A percentile compares a stretch with the other conserved stretches of the same genome.
Evolutionary conservation across 257 asterid genomes (phyloP).

Genomic region (Solanum dulcamara): DNA sequence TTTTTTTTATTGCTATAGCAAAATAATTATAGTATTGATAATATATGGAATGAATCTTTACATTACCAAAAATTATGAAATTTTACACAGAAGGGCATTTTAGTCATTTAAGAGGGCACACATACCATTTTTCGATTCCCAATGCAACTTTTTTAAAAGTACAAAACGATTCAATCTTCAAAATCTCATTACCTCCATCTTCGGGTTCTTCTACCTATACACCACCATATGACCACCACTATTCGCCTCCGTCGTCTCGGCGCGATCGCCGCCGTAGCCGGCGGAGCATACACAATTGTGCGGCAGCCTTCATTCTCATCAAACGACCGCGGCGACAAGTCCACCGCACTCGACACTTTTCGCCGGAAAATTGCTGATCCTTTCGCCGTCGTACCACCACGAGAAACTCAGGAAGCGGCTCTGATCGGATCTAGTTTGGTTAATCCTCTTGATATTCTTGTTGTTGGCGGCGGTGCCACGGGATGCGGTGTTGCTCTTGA

Average conservation of each 20-base stretch:
- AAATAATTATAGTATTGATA: no score
- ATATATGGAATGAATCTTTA: neutral
- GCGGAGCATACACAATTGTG: conserved; percentile 46
- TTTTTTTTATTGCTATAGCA: no score
- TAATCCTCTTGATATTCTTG: conserved; percentile 86
- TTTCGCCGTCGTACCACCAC: conserved; percentile 46
- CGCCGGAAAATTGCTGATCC: conserved; percentile 56
- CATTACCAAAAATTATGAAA: neutral
- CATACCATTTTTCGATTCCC: conserved; percentile 7
- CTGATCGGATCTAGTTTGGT: conserved; percentile 43
- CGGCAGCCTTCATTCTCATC: conserved; percentile 41
- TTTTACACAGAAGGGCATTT: neutral
- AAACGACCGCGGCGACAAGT: conserved; percentile 39
- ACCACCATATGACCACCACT: conserved; percentile 38
- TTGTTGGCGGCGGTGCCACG: conserved; percentile 94
- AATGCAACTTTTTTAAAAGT: conserved; percentile 1
- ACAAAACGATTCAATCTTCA: conserved; percentile 16
- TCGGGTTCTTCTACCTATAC: neutral
- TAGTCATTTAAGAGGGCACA: neutral
- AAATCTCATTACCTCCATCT: conserved; percentile 2
- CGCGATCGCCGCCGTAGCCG: conserved; percentile 52
- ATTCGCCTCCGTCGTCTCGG: conserved; percentile 75
- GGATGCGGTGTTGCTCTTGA: conserved; percentile 95
- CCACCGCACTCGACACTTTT: conserved; percentile 22
- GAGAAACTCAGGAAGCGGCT: conserved; percentile 66